Evolutionary conservation across 2,329 filamentous ascomycete genomes (phyloP), one percentile per base, ranked within the genome.

Genomic region (Fusarium sp.): DNA sequence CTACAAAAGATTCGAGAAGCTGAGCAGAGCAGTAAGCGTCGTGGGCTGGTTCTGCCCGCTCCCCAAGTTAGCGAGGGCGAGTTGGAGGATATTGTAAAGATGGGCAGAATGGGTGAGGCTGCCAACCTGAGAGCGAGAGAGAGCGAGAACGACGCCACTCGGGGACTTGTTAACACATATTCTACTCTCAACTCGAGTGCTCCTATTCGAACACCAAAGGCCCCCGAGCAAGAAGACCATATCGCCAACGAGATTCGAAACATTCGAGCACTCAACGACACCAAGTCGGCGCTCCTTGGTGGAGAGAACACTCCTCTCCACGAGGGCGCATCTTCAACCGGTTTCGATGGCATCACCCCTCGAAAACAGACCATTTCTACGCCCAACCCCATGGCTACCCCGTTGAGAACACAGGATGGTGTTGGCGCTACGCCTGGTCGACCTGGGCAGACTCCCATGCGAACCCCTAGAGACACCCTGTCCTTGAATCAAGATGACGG

Each of bases 231-330:
- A 77, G 95, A 99, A 77, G 96, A 99, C 75, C 91, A 94, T 71
- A 96, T 99, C 62, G 94, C 95, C 70, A 99, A 98, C 78, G 96
- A 99, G 80, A 95, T 98, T 67, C 90, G 91, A 61, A 98, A 99
- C 78, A 97, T 98, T 48, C 89, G 92, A 69, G 93, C 96, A 9
- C 84, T 98, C 51, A 98, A 94, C 1, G 92, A 97, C 76, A 98
- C 95, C 0, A 93, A 98, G 74, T 98, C 96, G 20, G 97, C 93
- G 11, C 84, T 99, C 10, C 85, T 99, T 1, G 96, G 96, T 65
- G 96, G 95, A 15, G 96, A 99, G 71, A 98, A 98, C 74, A 95
- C 94, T 0, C 93, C 94, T 43, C 85, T 99, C 13, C 88, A 94
- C 60, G 93, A 97, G 76, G 94, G 94, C 7, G 82, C 86, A 44